Evolutionary conservation across 805 yeast genomes (phyloP).

Genomic region (Cyberlindnera xishuangbannaensis): DNA sequence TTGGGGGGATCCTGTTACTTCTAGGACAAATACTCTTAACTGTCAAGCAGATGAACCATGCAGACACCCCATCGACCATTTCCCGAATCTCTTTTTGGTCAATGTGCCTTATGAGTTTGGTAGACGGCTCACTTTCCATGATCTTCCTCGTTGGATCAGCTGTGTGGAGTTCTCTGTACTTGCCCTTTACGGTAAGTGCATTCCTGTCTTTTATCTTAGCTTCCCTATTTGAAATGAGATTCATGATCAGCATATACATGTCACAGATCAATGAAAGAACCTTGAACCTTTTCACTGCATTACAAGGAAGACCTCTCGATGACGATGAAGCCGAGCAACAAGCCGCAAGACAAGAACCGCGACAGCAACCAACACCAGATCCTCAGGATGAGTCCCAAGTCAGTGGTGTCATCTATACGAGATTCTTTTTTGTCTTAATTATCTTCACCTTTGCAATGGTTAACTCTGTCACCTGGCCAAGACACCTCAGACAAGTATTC

Average conservation of each 20-base stretch:
- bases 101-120: conserved; percentile 53
- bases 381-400: conserved; percentile 47
- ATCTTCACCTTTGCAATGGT: conserved; percentile 50
- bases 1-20: conserved; percentile 17
- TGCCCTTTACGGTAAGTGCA: conserved; percentile 65
- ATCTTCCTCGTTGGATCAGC: conserved; percentile 54
- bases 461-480: conserved; percentile 61
- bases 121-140: conserved; percentile 67
- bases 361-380: conserved; percentile 14
- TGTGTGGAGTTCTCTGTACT: conserved; percentile 48
- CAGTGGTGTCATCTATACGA: conserved; percentile 50
- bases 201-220: conserved; percentile 65
- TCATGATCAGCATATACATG: conserved; percentile 57
- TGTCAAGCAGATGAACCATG: conserved; percentile 58
- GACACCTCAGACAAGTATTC: conserved; percentile 42
- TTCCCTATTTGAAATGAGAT: conserved; percentile 70
- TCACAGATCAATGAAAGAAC: conserved; percentile 70
- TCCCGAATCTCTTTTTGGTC: conserved; percentile 69
- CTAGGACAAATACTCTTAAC: conserved; percentile 29
- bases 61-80: conserved; percentile 75
- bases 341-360: conserved; percentile 19
- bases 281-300: conserved; percentile 57
- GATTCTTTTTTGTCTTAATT: conserved; percentile 50
- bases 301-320: conserved; percentile 53
- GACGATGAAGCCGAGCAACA: conserved; percentile 12